These are phyloP conservation scores for Radiomyces spectabilis DNA, from an alignment of 192 early-diverging fungal genomes.

Conservation along the genomic window DNA sequence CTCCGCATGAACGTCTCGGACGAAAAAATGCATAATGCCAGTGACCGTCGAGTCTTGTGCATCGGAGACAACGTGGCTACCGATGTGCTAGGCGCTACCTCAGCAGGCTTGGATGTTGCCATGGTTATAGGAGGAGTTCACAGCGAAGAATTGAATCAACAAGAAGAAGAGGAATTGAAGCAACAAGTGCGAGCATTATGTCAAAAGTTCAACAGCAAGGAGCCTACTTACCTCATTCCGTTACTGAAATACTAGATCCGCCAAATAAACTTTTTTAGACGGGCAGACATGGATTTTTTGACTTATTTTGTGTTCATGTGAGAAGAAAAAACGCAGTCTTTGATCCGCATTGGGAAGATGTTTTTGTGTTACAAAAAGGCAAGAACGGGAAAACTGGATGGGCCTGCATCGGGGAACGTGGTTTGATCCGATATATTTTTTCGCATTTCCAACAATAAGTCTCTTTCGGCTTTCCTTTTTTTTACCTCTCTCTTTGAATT, in stretches of 20 bases:
- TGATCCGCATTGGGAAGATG: too few species aligned
- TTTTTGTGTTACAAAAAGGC: too few species aligned
- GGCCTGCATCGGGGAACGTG: too few species aligned
- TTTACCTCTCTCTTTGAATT: neutral
- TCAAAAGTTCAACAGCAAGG: constrained; percentile 3
- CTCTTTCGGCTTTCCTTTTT: neutral
- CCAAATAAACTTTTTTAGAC: neutral
- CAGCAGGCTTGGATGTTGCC: constrained; percentile 16
- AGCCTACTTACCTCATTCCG: constrained; percentile 19
- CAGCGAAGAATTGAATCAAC: neutral
- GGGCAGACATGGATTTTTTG: too few species aligned
- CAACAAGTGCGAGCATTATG: constrained; percentile 1
- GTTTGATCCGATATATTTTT: too few species aligned
- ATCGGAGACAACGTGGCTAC: constrained; percentile 23
- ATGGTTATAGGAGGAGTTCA: constrained; percentile 21
- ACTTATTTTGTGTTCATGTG: too few species aligned
- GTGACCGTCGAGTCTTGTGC: constrained; percentile 4
- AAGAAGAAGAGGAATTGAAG: constrained; percentile 3
- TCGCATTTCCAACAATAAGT: too few species aligned
- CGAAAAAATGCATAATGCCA: neutral
- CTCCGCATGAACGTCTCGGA: neutral
- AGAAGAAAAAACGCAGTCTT: neutral
- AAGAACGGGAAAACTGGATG: too few species aligned
- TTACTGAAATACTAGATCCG: constrained; percentile 8
- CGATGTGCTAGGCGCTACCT: constrained; percentile 16